These are phyloP conservation scores for Tolypocladium tropicale DNA, from an alignment of 2,329 filamentous ascomycete species.

Conservation along the genomic window DNA sequence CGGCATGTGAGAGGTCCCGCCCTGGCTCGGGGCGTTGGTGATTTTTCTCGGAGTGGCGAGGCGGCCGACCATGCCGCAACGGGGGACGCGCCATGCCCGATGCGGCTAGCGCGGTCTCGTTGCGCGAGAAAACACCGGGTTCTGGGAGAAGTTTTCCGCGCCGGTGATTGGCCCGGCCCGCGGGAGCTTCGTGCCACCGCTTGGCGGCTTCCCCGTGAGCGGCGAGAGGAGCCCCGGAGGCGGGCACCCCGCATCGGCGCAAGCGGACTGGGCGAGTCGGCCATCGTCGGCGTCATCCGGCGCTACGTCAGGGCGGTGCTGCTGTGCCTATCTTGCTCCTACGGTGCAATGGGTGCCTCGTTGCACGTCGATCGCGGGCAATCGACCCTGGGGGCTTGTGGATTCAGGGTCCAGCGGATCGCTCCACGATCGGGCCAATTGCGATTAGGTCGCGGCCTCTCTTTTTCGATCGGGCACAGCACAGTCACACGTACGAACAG, in stretches of 20 bases:
- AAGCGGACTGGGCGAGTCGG: background rate
- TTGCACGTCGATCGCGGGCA: background rate
- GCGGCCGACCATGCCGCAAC: conserved; percentile 4
- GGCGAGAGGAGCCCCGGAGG: background rate
- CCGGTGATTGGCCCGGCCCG: conserved; percentile 3
- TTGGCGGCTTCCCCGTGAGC: background rate
- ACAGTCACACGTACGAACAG: background rate
- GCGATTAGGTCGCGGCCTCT: background rate
- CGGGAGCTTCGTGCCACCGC: background rate
- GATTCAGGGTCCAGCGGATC: background rate
- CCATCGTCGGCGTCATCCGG: background rate
- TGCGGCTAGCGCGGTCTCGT: background rate
- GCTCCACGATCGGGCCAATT: background rate
- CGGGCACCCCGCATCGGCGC: background rate
- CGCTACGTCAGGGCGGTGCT: background rate
- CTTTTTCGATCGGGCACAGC: background rate
- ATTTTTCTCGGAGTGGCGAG: background rate
- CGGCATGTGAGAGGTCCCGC: background rate
- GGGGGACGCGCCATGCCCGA: background rate
- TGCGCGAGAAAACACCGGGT: conserved; percentile 9
- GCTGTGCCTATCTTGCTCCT: no score
- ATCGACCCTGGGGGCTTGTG: background rate
- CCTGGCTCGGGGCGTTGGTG: background rate
- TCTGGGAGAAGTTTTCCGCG: background rate
- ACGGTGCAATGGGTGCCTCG: no score